These are phyloP conservation scores for Datisca glomerata DNA, from an alignment of 306 rosid species.

Conservation along the genomic window DNA sequence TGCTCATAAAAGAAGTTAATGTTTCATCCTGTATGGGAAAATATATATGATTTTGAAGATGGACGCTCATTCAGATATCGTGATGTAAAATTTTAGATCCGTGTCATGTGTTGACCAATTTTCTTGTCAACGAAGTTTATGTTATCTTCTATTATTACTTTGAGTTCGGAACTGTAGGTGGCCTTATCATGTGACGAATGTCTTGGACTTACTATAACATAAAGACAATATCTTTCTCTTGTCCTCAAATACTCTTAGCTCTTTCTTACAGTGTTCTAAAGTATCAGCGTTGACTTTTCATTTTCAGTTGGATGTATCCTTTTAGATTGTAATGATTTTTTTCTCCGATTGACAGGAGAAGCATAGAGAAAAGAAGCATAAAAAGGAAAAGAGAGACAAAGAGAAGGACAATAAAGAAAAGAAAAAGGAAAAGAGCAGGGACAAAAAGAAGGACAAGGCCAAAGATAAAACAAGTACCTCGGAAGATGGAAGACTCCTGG, in stretches of 20 bases:
- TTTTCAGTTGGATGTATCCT: not conserved
- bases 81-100: too few relatives aligned
- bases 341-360: constrained; percentile 44
- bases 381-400: constrained; percentile 59
- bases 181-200: too few relatives aligned
- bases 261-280: too few relatives aligned
- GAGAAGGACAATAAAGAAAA: constrained; percentile 61
- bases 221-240: too few relatives aligned
- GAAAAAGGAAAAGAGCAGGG: constrained; percentile 61
- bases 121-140: too few relatives aligned
- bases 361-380: constrained; percentile 49
- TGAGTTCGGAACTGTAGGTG: not conserved
- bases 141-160: not conserved
- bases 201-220: too few relatives aligned
- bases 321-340: not conserved
- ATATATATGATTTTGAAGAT: too few relatives aligned
- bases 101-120: too few relatives aligned
- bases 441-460: constrained; percentile 45
- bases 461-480: constrained; percentile 33
- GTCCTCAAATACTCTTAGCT: too few relatives aligned
- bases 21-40: too few relatives aligned
- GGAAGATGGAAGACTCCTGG: constrained; percentile 43
- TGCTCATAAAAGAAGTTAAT: too few relatives aligned
- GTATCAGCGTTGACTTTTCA: not conserved
- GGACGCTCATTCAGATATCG: too few relatives aligned